Evolutionary conservation across 352 stramenopile genomes (phyloP).

Genomic region (Halophytophthora polymorphica): DNA sequence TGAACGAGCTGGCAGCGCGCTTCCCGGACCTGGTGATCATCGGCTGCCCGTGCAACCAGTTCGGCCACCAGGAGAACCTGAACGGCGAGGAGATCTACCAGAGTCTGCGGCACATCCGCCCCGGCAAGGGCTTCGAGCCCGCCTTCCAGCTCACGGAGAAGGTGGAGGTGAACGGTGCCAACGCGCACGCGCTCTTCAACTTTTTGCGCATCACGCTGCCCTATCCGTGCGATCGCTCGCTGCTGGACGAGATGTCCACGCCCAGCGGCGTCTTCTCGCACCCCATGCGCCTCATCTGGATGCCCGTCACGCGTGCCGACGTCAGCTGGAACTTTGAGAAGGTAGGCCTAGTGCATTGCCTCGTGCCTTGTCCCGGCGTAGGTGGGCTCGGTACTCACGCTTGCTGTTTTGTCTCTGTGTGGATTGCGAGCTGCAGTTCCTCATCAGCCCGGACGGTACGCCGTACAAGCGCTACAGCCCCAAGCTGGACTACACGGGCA

Average conservation of each 20-base stretch:
- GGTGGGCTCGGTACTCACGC: background rate
- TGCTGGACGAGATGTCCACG: conserved; percentile 77
- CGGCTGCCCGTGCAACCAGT: conserved; percentile 79
- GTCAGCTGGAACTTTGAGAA: conserved; percentile 87
- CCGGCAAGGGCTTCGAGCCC: conserved; percentile 64
- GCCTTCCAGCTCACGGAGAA: conserved; percentile 78
- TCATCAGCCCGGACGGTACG: conserved; percentile 73
- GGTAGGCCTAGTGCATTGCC: conserved; percentile 19
- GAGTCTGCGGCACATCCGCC: conserved; percentile 70
- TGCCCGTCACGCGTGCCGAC: conserved; percentile 75
- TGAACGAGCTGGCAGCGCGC: conserved; percentile 60
- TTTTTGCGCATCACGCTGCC: conserved; percentile 69
- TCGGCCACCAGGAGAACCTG: conserved; percentile 81
- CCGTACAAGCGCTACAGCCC: conserved; percentile 81
- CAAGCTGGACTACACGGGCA: conserved; percentile 58
- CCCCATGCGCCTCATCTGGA: conserved; percentile 83
- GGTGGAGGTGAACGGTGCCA: conserved; percentile 76
- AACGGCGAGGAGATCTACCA: conserved; percentile 76
- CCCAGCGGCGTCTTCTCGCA: conserved; percentile 77
- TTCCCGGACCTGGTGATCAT: conserved; percentile 72
- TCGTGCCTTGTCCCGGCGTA: background rate
- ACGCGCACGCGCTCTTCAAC: conserved; percentile 78
- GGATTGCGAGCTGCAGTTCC: conserved; percentile 40
- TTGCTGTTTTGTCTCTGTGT: background rate
- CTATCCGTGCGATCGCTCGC: conserved; percentile 65